A percentile compares a stretch with the other conserved stretches of the same genome.
phyloP scores from a whole-genome alignment of 2,329 filamentous ascomycete species.

The Colletotrichum sublineola region DNA sequence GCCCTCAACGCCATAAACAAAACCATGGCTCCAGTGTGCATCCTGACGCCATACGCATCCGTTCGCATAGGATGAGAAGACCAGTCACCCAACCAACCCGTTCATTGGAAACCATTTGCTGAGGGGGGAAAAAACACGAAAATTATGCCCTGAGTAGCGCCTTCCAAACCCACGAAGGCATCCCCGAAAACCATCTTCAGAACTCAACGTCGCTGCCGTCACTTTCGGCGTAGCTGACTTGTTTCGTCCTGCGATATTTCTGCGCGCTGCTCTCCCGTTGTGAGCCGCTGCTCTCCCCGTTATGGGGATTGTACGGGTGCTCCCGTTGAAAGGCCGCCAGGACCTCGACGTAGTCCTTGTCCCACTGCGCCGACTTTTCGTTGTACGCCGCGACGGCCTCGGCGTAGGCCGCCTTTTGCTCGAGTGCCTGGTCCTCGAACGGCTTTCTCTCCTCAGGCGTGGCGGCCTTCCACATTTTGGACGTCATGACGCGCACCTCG shows the following conservation, averaged over 20 bases:
- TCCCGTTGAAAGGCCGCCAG: slow-evolving; percentile 65
- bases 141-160: not conserved
- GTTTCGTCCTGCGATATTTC: slow-evolving; percentile 53
- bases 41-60: not conserved
- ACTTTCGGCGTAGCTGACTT: slow-evolving; percentile 55
- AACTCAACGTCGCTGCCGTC: slow-evolving; percentile 48
- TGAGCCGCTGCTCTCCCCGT: slow-evolving; percentile 33
- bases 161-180: not conserved
- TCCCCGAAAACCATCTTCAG: slow-evolving; percentile 13
- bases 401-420: slow-evolving; percentile 76
- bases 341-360: slow-evolving; percentile 71
- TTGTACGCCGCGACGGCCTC: slow-evolving; percentile 71
- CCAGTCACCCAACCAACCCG: not conserved
- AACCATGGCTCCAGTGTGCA: slow-evolving; percentile 13
- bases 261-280: slow-evolving; percentile 41
- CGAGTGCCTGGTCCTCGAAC: slow-evolving; percentile 80
- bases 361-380: slow-evolving; percentile 77
- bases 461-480: slow-evolving; percentile 91
- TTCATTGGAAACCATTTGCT: not conserved
- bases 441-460: slow-evolving; percentile 78
- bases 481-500: slow-evolving; percentile 87
- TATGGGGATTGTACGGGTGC: slow-evolving; percentile 60
- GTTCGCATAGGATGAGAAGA: slow-evolving; percentile 19
- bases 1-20: slow-evolving; percentile 28
- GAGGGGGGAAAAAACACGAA: not conserved